A percentile compares a stretch with the other conserved stretches of the same genome.
These are phyloP conservation scores for Lasiodiplodia theobromae DNA, from an alignment of 2,329 filamentous ascomycete genomes.

Conservation along the genomic window DNA sequence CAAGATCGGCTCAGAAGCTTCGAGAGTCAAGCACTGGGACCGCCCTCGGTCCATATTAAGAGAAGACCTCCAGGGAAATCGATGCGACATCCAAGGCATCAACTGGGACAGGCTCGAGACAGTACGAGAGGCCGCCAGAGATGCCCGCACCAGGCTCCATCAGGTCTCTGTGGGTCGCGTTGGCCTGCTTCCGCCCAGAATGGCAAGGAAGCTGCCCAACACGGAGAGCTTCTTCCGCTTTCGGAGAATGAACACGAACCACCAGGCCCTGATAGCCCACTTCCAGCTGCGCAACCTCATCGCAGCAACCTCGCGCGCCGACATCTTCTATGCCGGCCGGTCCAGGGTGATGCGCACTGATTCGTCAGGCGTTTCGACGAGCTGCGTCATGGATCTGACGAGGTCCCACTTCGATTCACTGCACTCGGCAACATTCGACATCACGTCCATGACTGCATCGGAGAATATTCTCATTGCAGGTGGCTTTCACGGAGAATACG, in stretches of 20 bases:
- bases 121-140: slow-evolving; percentile 33
- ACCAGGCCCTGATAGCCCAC: slow-evolving; percentile 61
- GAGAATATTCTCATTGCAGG: slow-evolving; percentile 61
- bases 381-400: slow-evolving; percentile 58
- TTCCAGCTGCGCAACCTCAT: slow-evolving; percentile 67
- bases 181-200: not conserved
- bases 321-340: slow-evolving; percentile 61
- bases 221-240: slow-evolving; percentile 58
- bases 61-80: slow-evolving; percentile 44
- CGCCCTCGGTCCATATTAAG: slow-evolving; percentile 39
- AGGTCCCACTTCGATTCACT: slow-evolving; percentile 21
- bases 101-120: slow-evolving; percentile 45
- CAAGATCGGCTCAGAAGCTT: slow-evolving; percentile 21
- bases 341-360: slow-evolving; percentile 57
- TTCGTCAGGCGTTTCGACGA: slow-evolving; percentile 51
- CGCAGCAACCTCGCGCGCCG: slow-evolving; percentile 61
- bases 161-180: slow-evolving; percentile 6
- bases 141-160: slow-evolving; percentile 20
- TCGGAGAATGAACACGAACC: slow-evolving; percentile 56
- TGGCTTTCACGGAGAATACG: slow-evolving; percentile 65
- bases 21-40: slow-evolving; percentile 29
- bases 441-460: slow-evolving; percentile 61
- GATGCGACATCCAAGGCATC: slow-evolving; percentile 48
- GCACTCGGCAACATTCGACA: slow-evolving; percentile 46
- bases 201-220: slow-evolving; percentile 40